These are phyloP conservation scores for Cercospora beticola DNA, from an alignment of 2,329 filamentous ascomycete genomes.

Conservation along the genomic window DNA sequence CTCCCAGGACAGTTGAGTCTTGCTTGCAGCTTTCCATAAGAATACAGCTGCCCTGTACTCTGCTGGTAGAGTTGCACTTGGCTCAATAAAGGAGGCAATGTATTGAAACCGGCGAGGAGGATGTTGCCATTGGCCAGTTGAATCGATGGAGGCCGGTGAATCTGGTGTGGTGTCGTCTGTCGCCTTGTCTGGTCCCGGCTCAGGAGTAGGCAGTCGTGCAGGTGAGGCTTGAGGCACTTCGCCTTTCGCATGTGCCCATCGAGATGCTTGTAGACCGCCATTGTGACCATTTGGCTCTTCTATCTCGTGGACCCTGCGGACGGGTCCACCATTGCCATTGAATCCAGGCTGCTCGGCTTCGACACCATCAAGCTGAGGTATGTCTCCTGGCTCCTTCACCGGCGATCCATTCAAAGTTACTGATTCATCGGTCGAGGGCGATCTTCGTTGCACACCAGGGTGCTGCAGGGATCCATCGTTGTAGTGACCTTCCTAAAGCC, in stretches of 20 bases:
- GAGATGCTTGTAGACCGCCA: neutral
- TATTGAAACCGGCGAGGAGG: constrained; percentile 27
- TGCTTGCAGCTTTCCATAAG: constrained; percentile 27
- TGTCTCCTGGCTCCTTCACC: neutral
- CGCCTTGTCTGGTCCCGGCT: neutral
- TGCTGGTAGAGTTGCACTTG: constrained; percentile 20
- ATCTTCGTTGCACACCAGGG: constrained; percentile 1
- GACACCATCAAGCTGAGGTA: constrained; percentile 6
- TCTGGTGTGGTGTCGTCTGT: neutral
- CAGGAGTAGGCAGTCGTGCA: neutral
- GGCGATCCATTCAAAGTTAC: neutral
- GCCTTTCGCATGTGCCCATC: neutral
- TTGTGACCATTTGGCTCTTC: neutral
- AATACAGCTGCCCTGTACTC: constrained; percentile 24
- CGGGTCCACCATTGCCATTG: neutral
- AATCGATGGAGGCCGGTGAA: constrained; percentile 21
- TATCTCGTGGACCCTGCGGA: neutral
- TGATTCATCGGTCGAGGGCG: neutral
- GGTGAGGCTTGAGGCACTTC: neutral
- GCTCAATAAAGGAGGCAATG: constrained; percentile 22
- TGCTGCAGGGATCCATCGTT: neutral
- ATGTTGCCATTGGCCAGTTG: constrained; percentile 21
- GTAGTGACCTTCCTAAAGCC: constrained; percentile 23
- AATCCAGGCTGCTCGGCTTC: neutral
- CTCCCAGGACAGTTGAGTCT: constrained; percentile 26